Evolutionary conservation across 2,329 filamentous ascomycete genomes (phyloP).

Genomic region (Emergomyces africanus): DNA sequence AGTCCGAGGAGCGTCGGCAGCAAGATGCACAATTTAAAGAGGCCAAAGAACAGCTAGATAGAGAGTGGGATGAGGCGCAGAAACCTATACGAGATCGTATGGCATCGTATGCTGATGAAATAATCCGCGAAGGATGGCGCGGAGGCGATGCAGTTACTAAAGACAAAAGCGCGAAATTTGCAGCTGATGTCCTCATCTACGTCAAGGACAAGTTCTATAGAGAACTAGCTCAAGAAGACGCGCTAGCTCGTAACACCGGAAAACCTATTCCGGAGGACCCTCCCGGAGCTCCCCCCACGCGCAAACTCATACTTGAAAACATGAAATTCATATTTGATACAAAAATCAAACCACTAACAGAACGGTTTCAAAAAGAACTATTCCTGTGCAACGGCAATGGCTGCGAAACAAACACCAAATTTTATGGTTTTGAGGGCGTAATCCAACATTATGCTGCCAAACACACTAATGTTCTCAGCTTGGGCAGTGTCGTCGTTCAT

Average conservation of each 20-base stretch:
- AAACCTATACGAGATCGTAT: slow-evolving; percentile 54
- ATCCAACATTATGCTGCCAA: slow-evolving; percentile 77
- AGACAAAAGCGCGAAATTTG: slow-evolving; percentile 55
- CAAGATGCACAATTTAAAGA: slow-evolving; percentile 39
- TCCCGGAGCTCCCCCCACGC: slow-evolving; percentile 41
- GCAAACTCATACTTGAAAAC: slow-evolving; percentile 62
- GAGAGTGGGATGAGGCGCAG: slow-evolving; percentile 60
- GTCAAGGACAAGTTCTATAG: slow-evolving; percentile 56
- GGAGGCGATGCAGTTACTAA: slow-evolving; percentile 50
- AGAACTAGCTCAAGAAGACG: slow-evolving; percentile 43
- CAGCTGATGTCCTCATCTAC: slow-evolving; percentile 56
- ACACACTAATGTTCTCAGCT: slow-evolving; percentile 57
- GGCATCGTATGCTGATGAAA: slow-evolving; percentile 54
- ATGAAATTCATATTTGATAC: slow-evolving; percentile 78
- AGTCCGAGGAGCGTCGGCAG: slow-evolving; percentile 34
- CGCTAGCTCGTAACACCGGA: slow-evolving; percentile 35
- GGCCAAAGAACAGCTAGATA: slow-evolving; percentile 48
- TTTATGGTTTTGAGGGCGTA: slow-evolving; percentile 64
- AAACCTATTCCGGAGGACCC: slow-evolving; percentile 36
- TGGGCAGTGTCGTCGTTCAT: slow-evolving; percentile 59
- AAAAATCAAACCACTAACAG: slow-evolving; percentile 59
- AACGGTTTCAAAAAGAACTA: slow-evolving; percentile 53
- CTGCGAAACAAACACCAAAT: slow-evolving; percentile 52
- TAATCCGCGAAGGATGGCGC: slow-evolving; percentile 53
- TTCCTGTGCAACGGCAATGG: slow-evolving; percentile 54